phyloP scores from a whole-genome alignment of 306 rosid genomes.

The Vigna radiata region DNA sequence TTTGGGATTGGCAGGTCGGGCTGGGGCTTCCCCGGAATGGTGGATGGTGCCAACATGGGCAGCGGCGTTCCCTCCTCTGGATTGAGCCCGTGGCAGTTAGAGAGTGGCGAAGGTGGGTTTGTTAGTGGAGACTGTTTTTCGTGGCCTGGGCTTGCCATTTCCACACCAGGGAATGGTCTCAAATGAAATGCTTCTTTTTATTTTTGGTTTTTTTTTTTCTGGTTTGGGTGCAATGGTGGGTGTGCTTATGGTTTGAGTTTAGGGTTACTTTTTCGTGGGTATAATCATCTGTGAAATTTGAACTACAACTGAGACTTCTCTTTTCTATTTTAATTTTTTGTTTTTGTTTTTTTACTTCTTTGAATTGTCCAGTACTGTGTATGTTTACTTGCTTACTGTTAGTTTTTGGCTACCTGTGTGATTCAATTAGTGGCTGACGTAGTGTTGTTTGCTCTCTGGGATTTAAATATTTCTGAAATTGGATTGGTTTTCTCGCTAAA shows the following conservation, averaged over 20 bases:
- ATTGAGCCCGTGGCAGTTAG: constrained; percentile 76
- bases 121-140: constrained; percentile 79
- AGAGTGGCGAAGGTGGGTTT: constrained; percentile 66
- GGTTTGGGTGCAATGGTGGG: constrained; percentile 27
- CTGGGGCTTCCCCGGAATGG: constrained; percentile 72
- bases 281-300: constrained; percentile 39
- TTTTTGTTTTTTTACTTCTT: neutral
- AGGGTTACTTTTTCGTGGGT: constrained; percentile 41
- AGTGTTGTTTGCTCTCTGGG: neutral
- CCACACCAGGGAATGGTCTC: constrained; percentile 83
- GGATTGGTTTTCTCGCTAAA: neutral
- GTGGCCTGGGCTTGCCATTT: constrained; percentile 92
- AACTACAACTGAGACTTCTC: constrained; percentile 41
- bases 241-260: constrained; percentile 37
- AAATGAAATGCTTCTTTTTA: constrained; percentile 49
- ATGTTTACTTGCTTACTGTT: constrained; percentile 18
- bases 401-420: constrained; percentile 30
- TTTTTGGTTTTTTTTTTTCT: neutral
- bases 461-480: neutral
- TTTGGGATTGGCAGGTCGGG: constrained; percentile 67
- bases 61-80: constrained; percentile 46
- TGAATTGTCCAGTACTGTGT: constrained; percentile 30
- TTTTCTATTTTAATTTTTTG: neutral
- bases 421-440: constrained; percentile 26
- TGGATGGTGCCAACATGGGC: constrained; percentile 48